These are phyloP conservation scores for Akanthomyces uredinophilus DNA, from an alignment of 2,329 filamentous ascomycete species.

Conservation along the genomic window DNA sequence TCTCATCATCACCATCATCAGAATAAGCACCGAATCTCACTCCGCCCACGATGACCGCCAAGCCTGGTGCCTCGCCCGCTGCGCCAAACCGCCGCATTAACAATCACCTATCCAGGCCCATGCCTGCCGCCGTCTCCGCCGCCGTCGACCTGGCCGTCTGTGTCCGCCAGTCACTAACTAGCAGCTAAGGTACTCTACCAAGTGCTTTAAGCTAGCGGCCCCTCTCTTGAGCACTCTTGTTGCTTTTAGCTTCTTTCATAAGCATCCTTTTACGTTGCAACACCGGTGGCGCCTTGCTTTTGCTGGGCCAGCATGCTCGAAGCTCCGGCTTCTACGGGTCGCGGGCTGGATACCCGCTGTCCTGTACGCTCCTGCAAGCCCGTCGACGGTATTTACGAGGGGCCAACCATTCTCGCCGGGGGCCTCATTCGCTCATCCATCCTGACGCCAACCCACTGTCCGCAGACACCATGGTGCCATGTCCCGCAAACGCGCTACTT, in stretches of 20 bases:
- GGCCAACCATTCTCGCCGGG: background rate
- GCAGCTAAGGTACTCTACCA: background rate
- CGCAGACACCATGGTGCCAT: background rate
- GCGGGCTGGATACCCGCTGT: slow-evolving; percentile 6
- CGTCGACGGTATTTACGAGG: background rate
- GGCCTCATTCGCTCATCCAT: background rate
- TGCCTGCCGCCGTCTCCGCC: background rate
- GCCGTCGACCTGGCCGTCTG: background rate
- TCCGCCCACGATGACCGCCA: background rate
- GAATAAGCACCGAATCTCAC: background rate
- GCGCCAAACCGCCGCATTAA: background rate
- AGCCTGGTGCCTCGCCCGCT: background rate
- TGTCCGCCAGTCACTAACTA: background rate
- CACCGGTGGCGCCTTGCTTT: slow-evolving; percentile 3
- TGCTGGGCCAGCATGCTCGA: background rate
- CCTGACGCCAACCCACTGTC: background rate
- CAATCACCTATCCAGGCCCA: background rate
- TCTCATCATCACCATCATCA: background rate
- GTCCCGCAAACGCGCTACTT: background rate
- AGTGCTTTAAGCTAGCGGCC: background rate
- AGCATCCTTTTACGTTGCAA: slow-evolving; percentile 14
- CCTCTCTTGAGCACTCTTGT: slow-evolving; percentile 1
- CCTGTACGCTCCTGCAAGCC: background rate
- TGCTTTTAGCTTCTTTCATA: slow-evolving; percentile 14
- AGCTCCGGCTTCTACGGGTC: background rate